phyloP scores from a whole-genome alignment of 2,329 filamentous ascomycete species.

The Paracamarosporium sp. region DNA sequence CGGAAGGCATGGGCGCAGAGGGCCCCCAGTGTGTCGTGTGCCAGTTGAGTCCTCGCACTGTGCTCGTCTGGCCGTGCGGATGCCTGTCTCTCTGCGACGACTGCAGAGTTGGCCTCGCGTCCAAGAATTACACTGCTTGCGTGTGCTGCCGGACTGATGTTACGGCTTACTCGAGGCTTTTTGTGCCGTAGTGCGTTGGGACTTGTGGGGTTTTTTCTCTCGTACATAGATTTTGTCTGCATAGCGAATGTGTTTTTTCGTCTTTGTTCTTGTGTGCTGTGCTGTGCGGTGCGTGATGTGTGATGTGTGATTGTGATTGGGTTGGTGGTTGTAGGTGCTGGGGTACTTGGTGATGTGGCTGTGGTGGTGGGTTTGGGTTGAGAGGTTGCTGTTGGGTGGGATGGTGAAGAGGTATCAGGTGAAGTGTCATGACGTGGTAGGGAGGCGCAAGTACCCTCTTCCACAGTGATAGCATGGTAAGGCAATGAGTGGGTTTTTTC shows the following conservation, averaged over 20 bases:
- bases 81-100: constrained; percentile 95
- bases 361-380: too few relatives aligned
- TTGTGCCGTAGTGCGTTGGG: constrained; percentile 68
- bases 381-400: too few relatives aligned
- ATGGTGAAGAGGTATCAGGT: too few relatives aligned
- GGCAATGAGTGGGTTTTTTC: too few relatives aligned
- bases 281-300: too few relatives aligned
- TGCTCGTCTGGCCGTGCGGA: constrained; percentile 95
- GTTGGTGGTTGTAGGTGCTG: too few relatives aligned
- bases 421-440: too few relatives aligned
- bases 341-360: too few relatives aligned
- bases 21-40: constrained; percentile 93
- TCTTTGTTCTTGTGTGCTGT: too few relatives aligned
- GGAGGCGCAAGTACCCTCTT: too few relatives aligned
- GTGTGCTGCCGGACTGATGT: constrained; percentile 92
- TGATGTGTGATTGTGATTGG: too few relatives aligned
- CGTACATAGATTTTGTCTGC: not conserved
- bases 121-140: constrained; percentile 97
- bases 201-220: not conserved
- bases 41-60: constrained; percentile 81
- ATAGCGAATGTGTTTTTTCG: not conserved
- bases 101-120: constrained; percentile 88
- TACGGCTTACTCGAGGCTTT: constrained; percentile 87
- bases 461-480: too few relatives aligned
- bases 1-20: constrained; percentile 73